Percentiles rank a stretch among this genome's conserved stretches.
These are phyloP conservation scores for Zostera marina DNA, from an alignment of 116 monocot genomes.

Conservation along the genomic window DNA sequence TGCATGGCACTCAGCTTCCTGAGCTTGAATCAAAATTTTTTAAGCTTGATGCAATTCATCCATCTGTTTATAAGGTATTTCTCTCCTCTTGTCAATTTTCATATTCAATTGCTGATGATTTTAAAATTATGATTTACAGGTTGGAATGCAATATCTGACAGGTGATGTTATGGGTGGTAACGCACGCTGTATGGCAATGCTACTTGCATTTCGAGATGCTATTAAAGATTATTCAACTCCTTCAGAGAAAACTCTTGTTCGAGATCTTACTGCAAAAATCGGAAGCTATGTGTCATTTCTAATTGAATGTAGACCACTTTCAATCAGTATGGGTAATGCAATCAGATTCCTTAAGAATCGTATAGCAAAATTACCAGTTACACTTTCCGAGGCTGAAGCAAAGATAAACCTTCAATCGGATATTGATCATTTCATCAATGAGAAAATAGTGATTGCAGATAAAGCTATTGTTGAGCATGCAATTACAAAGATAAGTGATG, in stretches of 20 bases:
- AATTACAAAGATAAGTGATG: conserved; percentile 79
- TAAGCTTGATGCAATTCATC: conserved; percentile 87
- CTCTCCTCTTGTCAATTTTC: not conserved
- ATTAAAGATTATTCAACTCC: conserved; percentile 79
- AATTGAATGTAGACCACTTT: conserved; percentile 90
- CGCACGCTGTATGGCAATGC: conserved; percentile 90
- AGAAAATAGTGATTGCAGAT: conserved; percentile 86
- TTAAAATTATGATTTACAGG: conserved; percentile 26
- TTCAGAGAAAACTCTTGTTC: conserved; percentile 57
- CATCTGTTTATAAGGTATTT: conserved; percentile 80
- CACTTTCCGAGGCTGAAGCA: conserved; percentile 62
- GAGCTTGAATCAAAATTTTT: conserved; percentile 88
- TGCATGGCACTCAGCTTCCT: conserved; percentile 83
- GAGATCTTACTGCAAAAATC: conserved; percentile 77
- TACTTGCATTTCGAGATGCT: conserved; percentile 70
- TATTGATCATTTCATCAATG: conserved; percentile 82
- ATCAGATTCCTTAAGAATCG: conserved; percentile 84
- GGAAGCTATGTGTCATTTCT: conserved; percentile 83
- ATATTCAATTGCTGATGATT: not conserved
- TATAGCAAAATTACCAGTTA: conserved; percentile 55
- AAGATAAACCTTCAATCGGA: conserved; percentile 63
- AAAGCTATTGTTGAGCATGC: conserved; percentile 84
- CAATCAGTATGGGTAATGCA: conserved; percentile 98
- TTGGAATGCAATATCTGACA: conserved; percentile 81
- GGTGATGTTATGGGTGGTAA: conserved; percentile 85